These are phyloP conservation scores for Ceratocystis destructans DNA, from an alignment of 2,329 filamentous ascomycete genomes.

Conservation along the genomic window DNA sequence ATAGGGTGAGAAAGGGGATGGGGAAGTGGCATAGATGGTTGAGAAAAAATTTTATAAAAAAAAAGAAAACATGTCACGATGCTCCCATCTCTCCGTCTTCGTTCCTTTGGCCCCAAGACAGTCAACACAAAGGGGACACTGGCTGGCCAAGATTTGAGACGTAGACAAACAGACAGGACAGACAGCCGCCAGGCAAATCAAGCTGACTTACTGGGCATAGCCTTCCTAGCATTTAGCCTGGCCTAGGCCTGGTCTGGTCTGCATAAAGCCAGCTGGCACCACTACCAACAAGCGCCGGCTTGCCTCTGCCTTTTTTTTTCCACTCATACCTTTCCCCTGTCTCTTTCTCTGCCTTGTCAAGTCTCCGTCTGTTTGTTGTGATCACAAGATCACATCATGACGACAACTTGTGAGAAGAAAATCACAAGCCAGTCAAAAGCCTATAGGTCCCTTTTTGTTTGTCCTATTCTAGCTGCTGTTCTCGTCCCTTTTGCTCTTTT, in stretches of 20 bases:
- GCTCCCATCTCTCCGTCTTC: background rate
- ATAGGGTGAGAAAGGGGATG: background rate
- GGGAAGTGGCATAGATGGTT: too few species aligned
- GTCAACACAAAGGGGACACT: background rate
- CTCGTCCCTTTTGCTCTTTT: too few species aligned
- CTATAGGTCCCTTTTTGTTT: background rate
- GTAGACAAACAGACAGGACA: background rate
- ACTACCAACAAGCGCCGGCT: background rate
- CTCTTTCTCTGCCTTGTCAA: background rate
- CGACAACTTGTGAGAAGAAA: background rate
- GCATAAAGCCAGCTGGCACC: conserved; percentile 1
- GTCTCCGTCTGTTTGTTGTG: background rate
- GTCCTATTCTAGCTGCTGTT: background rate
- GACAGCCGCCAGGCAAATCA: background rate
- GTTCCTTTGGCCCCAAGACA: background rate
- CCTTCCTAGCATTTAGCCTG: background rate
- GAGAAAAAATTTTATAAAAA: background rate
- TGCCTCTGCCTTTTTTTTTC: background rate
- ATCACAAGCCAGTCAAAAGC: background rate
- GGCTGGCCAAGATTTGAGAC: too few species aligned
- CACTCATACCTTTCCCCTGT: background rate
- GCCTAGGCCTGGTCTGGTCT: background rate
- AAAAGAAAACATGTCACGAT: background rate
- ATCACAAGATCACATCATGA: background rate
- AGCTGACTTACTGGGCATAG: too few species aligned